Evolutionary conservation across 371 early-diverging fungal species (phyloP).

Genomic region (Syncephalastrum sp.): DNA sequence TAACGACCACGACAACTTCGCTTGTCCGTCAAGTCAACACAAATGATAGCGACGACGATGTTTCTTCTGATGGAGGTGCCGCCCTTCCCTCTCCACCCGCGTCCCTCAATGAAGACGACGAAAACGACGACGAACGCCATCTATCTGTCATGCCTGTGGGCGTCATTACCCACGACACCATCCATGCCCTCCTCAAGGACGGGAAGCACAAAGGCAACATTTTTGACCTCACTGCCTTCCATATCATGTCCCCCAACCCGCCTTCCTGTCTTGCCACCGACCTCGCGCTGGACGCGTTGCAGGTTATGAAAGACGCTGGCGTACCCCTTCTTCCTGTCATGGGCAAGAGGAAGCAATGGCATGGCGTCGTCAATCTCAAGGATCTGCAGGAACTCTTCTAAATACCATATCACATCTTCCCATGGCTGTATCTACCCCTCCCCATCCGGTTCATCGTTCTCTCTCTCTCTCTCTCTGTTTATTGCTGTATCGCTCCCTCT

Average conservation of each 20-base stretch:
- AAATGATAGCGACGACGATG: background rate
- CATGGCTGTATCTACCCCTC: too few species aligned
- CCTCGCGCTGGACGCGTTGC: conserved; percentile 40
- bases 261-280: conserved; percentile 25
- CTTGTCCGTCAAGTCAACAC: background rate
- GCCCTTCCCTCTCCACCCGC: conserved; percentile 8
- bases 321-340: conserved; percentile 43
- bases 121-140: background rate
- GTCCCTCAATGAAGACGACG: conserved; percentile 6
- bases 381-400: conserved; percentile 48
- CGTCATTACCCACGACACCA: conserved; percentile 44
- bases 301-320: conserved; percentile 22
- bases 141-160: conserved; percentile 13
- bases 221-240: conserved; percentile 35
- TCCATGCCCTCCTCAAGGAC: conserved; percentile 31
- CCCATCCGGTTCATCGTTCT: too few species aligned
- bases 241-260: conserved; percentile 42
- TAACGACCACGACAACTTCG: conserved; percentile 13
- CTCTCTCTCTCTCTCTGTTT: too few species aligned
- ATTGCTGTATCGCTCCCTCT: too few species aligned
- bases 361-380: conserved; percentile 43
- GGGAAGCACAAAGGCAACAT: conserved; percentile 29
- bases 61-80: conserved; percentile 12
- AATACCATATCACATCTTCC: background rate
- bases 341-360: conserved; percentile 24